Base-by-base conservation (phyloP, 2,329 filamentous ascomycete genomes). In the Neurospora sp. region DNA sequence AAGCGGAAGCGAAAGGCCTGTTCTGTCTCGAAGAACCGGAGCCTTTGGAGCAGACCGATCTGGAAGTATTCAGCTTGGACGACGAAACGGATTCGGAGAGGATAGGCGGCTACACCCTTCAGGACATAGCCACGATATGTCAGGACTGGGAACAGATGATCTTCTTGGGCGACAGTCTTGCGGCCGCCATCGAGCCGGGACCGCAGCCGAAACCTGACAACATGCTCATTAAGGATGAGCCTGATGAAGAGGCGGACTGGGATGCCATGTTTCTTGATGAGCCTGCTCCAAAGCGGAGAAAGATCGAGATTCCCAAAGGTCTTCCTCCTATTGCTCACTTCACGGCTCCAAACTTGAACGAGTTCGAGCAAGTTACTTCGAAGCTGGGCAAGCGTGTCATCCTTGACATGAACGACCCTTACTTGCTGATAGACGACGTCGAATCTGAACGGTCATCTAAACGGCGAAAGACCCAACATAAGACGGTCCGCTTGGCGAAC, bases 391-490 rank as follows among this genome's bases (percentile, higher is more conserved):
- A 93, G 79, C 90, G 89, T 66, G 91, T 97, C 33, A 87, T 90
- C 1, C 84, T 99, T 68, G 94, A 98, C 76, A 86, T 96, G 79
- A 94, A 93, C 75, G 96, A 99, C 77, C 92, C 94, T 1, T 87
- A 93, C 75, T 87, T 99, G 4, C 86, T 99, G 2, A 84, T 98
- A 23, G 93, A 97, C 76, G 88, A 93, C 62, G 86, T 89, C 66
- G 89, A 93, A 66, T 85, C 87, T 19, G 87, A 90, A 73, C 84
- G 86, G 38, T 84, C 86, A 11, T 81, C 86, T 19, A 91, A 92
- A 78, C 87, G 89, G 70, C 83, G 82, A 28, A 85, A 84, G 62
- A 75, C 82, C 15, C 83, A 87, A 70, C 81, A 83, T 68, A 89
- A 89, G 72, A 85, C 87, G 73, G 90, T 87, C 80, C 89, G 86